Percentiles rank a stretch among this genome's conserved stretches.
Evolutionary conservation across 441 rosid genomes (phyloP).

Genomic region (Gossypium schwendimanii): DNA sequence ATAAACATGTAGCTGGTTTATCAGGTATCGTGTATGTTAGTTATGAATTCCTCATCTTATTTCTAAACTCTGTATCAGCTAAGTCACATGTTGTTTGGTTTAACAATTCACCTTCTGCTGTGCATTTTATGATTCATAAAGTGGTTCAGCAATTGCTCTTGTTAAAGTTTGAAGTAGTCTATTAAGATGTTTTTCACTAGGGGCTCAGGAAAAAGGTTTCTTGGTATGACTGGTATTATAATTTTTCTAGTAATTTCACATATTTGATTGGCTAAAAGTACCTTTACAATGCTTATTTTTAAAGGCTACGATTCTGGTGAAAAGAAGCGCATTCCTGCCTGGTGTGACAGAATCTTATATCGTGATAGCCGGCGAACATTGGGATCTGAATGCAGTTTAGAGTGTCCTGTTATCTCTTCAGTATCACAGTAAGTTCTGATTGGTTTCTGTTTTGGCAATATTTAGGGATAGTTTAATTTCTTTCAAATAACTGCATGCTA

Average conservation of each 20-base stretch:
- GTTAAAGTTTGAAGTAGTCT: not conserved
- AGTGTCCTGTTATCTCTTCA: slow-evolving; percentile 56
- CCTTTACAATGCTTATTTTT: slow-evolving; percentile 1
- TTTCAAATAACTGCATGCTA: not conserved
- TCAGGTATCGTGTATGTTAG: slow-evolving; percentile 35
- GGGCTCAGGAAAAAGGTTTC: not conserved
- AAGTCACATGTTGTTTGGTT: not conserved
- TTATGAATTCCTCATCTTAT: not conserved
- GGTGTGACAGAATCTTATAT: slow-evolving; percentile 70
- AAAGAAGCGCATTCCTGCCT: slow-evolving; percentile 73
- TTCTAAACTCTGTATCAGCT: not conserved
- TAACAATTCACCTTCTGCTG: not conserved
- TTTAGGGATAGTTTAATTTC: slow-evolving; percentile 2
- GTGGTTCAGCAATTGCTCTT: not conserved
- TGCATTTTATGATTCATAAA: not conserved
- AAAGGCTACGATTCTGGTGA: slow-evolving; percentile 77
- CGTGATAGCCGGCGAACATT: slow-evolving; percentile 44
- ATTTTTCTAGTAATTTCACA: not conserved
- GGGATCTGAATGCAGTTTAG: slow-evolving; percentile 55
- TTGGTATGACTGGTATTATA: not conserved
- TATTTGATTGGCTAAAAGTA: slow-evolving; percentile 2
- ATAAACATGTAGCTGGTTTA: slow-evolving; percentile 60
- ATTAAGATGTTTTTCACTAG: not conserved
- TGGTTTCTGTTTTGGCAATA: not conserved
- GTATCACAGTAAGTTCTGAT: slow-evolving; percentile 38